Conservation (phyloP, 305 asterid genomes). For the Rubia occidens region DNA sequence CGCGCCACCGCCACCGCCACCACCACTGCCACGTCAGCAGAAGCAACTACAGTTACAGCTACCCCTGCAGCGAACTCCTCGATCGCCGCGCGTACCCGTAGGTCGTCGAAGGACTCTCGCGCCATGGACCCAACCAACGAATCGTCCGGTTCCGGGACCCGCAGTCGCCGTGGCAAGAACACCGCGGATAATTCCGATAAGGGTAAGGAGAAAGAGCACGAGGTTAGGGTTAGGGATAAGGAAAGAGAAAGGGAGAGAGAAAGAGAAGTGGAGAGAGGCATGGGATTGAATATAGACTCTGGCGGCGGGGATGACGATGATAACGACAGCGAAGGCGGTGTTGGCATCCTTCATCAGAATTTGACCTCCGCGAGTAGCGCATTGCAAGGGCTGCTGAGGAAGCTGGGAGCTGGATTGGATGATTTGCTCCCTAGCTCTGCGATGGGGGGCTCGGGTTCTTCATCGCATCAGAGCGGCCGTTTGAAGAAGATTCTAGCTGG, state of each 20-base stretch:
- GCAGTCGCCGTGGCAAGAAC: constrained; percentile 83
- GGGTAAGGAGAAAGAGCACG: constrained; percentile 91
- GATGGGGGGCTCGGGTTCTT: constrained; percentile 57
- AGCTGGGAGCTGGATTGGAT: constrained; percentile 90
- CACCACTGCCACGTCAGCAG: neutral
- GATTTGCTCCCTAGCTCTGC: constrained; percentile 92
- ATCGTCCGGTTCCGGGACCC: constrained; percentile 63
- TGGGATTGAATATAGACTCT: constrained; percentile 67
- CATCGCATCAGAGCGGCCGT: constrained; percentile 81
- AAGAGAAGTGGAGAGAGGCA: constrained; percentile 52
- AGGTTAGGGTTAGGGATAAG: constrained; percentile 43
- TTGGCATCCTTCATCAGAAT: constrained; percentile 78
- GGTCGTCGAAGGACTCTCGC: constrained; percentile 38
- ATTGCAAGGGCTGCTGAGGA: constrained; percentile 89
- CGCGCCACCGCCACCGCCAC: constrained; percentile 24
- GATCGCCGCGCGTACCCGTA: constrained; percentile 65
- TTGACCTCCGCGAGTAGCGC: constrained; percentile 92
- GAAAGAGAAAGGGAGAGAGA: constrained; percentile 47
- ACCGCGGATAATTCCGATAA: constrained; percentile 71
- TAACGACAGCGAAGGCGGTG: constrained; percentile 80
- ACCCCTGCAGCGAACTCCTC: constrained; percentile 23
- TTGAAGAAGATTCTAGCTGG: constrained; percentile 89
- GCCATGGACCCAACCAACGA: constrained; percentile 68
- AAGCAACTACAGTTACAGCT: constrained; percentile 10
- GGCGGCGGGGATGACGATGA: constrained; percentile 68